Percentiles rank a stretch among this genome's conserved stretches.
These are phyloP conservation scores for Sabuloglossum arenarium DNA, from an alignment of 495 filamentous ascomycete species.

Conservation along the genomic window DNA sequence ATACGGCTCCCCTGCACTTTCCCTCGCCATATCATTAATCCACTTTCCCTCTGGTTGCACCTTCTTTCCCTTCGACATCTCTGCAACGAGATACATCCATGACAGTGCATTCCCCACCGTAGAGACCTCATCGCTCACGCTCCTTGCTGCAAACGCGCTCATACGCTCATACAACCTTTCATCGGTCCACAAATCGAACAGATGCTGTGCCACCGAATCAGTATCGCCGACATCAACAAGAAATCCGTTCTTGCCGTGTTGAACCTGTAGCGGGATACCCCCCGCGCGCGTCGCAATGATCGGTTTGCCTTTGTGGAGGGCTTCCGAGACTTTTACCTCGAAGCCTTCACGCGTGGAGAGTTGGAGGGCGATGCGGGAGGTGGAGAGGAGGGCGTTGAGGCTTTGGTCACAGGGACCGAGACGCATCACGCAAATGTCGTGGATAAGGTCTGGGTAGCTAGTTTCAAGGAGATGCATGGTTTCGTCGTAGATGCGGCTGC, in stretches of 20 bases:
- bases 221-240: conserved; percentile 55
- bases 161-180: conserved; percentile 40
- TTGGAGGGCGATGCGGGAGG: conserved; percentile 53
- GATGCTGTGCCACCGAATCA: conserved; percentile 46
- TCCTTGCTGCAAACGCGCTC: conserved; percentile 38
- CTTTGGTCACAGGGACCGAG: conserved; percentile 62
- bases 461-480: conserved; percentile 44
- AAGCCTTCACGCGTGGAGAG: conserved; percentile 73
- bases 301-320: conserved; percentile 65
- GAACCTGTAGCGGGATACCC: conserved; percentile 66
- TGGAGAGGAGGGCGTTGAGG: conserved; percentile 60
- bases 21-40: too few relatives aligned
- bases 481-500: conserved; percentile 47
- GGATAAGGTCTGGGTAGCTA: conserved; percentile 25
- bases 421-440: conserved; percentile 54
- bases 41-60: too few relatives aligned
- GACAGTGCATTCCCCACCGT: conserved; percentile 61
- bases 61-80: too few relatives aligned
- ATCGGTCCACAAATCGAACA: conserved; percentile 51
- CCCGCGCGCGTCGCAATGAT: conserved; percentile 62
- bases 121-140: conserved; percentile 65
- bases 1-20: too few relatives aligned
- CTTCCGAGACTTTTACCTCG: conserved; percentile 79
- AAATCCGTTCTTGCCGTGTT: conserved; percentile 53
- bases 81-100: conserved; percentile 39